Conservation (phyloP, 176 grass and related monocot species). For the Musa troglodytarum region DNA sequence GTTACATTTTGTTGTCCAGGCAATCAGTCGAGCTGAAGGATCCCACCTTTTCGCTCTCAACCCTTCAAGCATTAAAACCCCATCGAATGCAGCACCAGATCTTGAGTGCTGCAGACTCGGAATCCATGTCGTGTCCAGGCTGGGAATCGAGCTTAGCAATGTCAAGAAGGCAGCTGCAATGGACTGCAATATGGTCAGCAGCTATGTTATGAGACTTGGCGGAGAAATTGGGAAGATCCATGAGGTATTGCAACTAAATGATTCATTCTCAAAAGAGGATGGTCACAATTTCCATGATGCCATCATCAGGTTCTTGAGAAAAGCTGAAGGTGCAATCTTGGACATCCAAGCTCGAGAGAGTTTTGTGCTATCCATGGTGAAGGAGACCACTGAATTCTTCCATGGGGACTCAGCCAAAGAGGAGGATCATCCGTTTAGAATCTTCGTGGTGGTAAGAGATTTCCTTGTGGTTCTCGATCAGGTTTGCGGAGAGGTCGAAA, state of each 20-base stretch:
- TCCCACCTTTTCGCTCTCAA: neutral
- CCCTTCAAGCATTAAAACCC: neutral
- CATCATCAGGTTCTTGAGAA: neutral
- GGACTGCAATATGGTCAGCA: neutral
- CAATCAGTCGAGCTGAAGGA: slow-evolving; percentile 6
- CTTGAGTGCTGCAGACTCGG: slow-evolving; percentile 1
- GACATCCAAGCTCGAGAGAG: neutral
- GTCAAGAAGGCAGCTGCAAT: slow-evolving; percentile 5
- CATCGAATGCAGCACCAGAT: neutral
- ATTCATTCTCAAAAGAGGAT: neutral
- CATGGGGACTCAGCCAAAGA: slow-evolving; percentile 9
- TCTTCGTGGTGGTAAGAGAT: slow-evolving; percentile 6
- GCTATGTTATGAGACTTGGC: neutral
- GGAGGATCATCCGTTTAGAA: slow-evolving; percentile 11
- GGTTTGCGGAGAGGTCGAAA: slow-evolving; percentile 6
- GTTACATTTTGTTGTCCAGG: slow-evolving; percentile 7
- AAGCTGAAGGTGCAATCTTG: neutral
- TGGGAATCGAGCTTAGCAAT: neutral
- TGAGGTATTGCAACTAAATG: neutral
- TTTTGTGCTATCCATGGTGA: neutral
- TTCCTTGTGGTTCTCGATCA: slow-evolving; percentile 4
- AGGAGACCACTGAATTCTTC: slow-evolving; percentile 5
- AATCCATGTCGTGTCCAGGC: neutral
- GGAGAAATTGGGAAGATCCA: neutral
- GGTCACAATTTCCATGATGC: neutral